phyloP scores from a whole-genome alignment of 257 asterid species.

The Mentha longifolia region DNA sequence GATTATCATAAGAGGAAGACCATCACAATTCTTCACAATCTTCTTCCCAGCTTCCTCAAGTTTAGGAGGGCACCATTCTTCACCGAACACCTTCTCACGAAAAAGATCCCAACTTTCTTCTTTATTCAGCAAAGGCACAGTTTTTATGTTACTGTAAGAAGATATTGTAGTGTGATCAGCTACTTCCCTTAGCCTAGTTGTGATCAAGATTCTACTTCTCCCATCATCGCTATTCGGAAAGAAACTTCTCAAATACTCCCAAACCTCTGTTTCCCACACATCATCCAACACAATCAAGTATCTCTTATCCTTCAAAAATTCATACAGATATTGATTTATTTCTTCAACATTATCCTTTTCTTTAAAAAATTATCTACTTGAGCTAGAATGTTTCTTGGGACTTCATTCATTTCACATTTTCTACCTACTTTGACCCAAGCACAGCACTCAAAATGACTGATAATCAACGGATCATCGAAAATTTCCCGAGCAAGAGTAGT shows the following conservation, averaged over 20 bases:
- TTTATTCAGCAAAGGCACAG: not conserved
- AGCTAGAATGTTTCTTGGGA: not conserved
- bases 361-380: not conserved
- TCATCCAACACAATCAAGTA: slow-evolving; percentile 19
- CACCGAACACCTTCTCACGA: slow-evolving; percentile 26
- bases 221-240: slow-evolving; percentile 4
- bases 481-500: slow-evolving; percentile 5
- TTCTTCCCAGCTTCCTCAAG: slow-evolving; percentile 29
- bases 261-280: slow-evolving; percentile 18
- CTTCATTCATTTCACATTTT: not conserved
- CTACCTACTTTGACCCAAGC: slow-evolving; percentile 13
- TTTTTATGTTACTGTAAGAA: not conserved
- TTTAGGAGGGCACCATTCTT: slow-evolving; percentile 4
- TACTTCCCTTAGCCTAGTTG: slow-evolving; percentile 35
- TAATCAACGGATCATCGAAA: slow-evolving; percentile 7
- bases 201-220: slow-evolving; percentile 42
- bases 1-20: slow-evolving; percentile 37
- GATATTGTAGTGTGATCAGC: not conserved
- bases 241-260: not conserved
- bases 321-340: not conserved
- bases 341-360: not conserved
- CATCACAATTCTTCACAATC: slow-evolving; percentile 29
- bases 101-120: no score
- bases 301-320: slow-evolving; percentile 7
- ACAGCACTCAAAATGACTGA: slow-evolving; percentile 1